Base-by-base conservation (phyloP, 2,329 filamentous ascomycete species). In the Amphichorda felina region DNA sequence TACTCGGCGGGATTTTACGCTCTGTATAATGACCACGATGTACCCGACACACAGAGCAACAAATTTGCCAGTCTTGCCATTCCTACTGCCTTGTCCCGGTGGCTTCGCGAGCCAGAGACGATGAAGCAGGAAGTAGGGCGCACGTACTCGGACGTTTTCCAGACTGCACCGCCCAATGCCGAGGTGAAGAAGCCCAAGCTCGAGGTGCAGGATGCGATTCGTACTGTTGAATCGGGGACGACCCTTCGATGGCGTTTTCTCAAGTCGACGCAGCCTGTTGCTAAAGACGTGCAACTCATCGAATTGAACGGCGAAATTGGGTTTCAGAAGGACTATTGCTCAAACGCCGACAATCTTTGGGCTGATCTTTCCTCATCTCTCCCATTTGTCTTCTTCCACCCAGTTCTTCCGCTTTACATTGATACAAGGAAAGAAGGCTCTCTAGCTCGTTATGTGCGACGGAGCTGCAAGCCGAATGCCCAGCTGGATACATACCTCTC, bases 391-490 rank as follows among this genome's bases (percentile, higher is more conserved):
- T 85, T 88, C 53, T 89, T 96, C 57, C 88, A 93, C 49, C 85
- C 87, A 1, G 71, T 79, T 39, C 73, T 96, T 8, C 89, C 89
- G 1, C 72, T 98, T 10, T 94, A 88, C 59, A 91, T 98, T 49
- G 91, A 95, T 56, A 91, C 88, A 8, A 73, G 91, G 40, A 75
- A 75, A 53, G 86, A 94, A 61, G 91, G 89, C 16, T 94, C 85
- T 4, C 64, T 77, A 25, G 78, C 91, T 38, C 82, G 91, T 30
- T 95, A 91, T 52, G 78, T 93, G n/a, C 77, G 91, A 38, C 76
- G 89, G 44, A 96, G 91, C 49, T 98, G 91, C 61, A 77, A 75
- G 41, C 85, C 91, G 2, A 98, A 96, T 50, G 76, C 91, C n/a
- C 71, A 74, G 22, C 66, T 96, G 47, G 88, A 91, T 52, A 93